Evolutionary conservation across 371 early-diverging fungal genomes (phyloP).

Genomic region (Mucor mucedo): DNA sequence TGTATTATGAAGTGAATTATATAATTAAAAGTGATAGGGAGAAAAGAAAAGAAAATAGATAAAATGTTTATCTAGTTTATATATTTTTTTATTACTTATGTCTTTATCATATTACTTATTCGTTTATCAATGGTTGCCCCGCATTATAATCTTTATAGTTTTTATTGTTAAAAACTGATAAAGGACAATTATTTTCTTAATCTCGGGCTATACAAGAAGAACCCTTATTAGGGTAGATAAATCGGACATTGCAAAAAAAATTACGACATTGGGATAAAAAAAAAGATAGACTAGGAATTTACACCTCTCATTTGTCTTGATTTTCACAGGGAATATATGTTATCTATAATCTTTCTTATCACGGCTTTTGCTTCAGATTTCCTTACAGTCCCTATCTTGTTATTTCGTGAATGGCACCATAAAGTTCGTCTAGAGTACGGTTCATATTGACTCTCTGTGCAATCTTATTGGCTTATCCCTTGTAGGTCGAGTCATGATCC

Average conservation of each 20-base stretch:
- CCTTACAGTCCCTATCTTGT: constrained; percentile 10
- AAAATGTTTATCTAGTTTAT: neutral
- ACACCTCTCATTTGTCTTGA: neutral
- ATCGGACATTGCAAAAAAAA: neutral
- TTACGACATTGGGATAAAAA: neutral
- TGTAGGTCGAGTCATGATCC: too few species aligned
- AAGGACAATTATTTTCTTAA: neutral
- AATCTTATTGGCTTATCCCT: too few species aligned
- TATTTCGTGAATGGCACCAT: constrained; percentile 22
- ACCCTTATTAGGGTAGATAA: neutral
- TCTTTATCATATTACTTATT: neutral
- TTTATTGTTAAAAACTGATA: constrained; percentile 1
- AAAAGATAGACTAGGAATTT: neutral
- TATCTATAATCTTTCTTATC: constrained; percentile 27
- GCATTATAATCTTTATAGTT: neutral
- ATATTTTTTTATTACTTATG: too few species aligned
- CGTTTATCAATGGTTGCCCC: neutral
- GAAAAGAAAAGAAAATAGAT: neutral
- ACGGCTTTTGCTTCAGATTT: neutral
- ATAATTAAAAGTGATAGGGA: neutral
- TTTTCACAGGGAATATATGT: constrained; percentile 12
- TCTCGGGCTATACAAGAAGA: neutral
- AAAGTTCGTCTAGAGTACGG: constrained; percentile 34
- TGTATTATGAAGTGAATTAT: neutral
- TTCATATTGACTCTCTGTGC: neutral